Evolutionary conservation across 805 yeast genomes (phyloP).

Genomic region (Wickerhamomyces hampshirensis): DNA sequence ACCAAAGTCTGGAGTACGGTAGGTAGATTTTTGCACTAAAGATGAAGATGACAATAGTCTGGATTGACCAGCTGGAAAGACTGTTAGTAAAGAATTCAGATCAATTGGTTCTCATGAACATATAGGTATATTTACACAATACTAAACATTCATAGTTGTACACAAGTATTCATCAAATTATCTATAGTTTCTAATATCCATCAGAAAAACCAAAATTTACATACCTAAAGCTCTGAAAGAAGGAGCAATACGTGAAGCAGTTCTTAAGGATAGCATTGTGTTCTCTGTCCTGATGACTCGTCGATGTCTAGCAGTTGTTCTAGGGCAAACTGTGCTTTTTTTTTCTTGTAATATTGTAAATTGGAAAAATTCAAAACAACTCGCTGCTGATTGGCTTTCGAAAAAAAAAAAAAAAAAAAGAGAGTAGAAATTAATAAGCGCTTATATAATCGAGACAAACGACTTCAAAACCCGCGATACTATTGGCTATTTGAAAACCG

Average conservation of each 20-base stretch:
- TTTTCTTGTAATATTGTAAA: slow-evolving; percentile 7
- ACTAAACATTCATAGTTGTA: too few species aligned
- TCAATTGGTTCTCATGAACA: too few species aligned
- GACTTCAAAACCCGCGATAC: background rate
- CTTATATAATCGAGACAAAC: background rate
- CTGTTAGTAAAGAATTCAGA: slow-evolving; percentile 11
- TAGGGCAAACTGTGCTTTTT: slow-evolving; percentile 2
- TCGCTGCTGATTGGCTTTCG: slow-evolving; percentile 23
- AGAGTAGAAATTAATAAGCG: too few species aligned
- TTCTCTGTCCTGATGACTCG: too few species aligned
- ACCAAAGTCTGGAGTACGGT: slow-evolving; percentile 88
- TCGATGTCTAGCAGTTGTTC: too few species aligned
- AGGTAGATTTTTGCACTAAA: slow-evolving; percentile 59
- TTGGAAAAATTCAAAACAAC: slow-evolving; percentile 21
- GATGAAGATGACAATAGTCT: slow-evolving; percentile 33
- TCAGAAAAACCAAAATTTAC: slow-evolving; percentile 5
- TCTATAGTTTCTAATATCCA: too few species aligned
- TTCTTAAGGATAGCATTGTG: slow-evolving; percentile 26
- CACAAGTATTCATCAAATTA: too few species aligned
- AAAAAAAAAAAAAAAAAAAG: slow-evolving; percentile 11
- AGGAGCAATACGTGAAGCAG: slow-evolving; percentile 24
- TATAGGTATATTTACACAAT: too few species aligned
- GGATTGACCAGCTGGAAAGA: slow-evolving; percentile 22
- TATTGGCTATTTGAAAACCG: background rate
- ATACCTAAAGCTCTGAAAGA: slow-evolving; percentile 24